Evolutionary conservation across 768 basidiomycete genomes (phyloP).

Genomic region (Calocybe indica): DNA sequence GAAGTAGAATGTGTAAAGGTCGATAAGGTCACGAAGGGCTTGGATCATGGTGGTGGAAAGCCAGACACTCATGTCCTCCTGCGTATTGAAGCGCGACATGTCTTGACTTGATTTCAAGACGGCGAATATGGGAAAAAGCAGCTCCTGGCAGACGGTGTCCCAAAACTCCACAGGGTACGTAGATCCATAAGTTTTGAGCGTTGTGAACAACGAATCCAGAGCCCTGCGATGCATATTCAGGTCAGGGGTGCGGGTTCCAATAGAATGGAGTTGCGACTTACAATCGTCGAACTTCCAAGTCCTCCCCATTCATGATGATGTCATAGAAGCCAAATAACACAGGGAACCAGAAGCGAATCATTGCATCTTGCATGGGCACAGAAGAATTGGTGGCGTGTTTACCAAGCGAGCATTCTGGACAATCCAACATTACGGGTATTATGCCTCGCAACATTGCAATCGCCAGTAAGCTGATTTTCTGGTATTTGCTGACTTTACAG

Average conservation of each 20-base stretch:
- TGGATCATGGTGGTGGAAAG: conserved; percentile 98
- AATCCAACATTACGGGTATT: conserved; percentile 86
- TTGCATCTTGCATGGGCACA: conserved; percentile 63
- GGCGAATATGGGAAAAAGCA: conserved; percentile 97
- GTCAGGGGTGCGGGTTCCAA: background rate
- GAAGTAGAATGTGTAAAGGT: conserved; percentile 94
- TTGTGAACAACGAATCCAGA: conserved; percentile 92
- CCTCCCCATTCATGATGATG: conserved; percentile 99
- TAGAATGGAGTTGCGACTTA: conserved; percentile 35
- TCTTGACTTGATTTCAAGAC: conserved; percentile 92
- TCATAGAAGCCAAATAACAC: conserved; percentile 97
- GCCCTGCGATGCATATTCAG: conserved; percentile 49
- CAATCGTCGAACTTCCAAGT: conserved; percentile 94
- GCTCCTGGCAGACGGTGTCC: conserved; percentile 95
- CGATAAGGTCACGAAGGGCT: conserved; percentile 90
- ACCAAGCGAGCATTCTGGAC: conserved; percentile 55
- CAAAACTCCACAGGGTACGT: conserved; percentile 90
- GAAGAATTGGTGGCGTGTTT: conserved; percentile 19
- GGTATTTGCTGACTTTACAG: conserved; percentile 98
- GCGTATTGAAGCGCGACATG: conserved; percentile 86
- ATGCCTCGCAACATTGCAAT: conserved; percentile 95
- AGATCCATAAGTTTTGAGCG: conserved; percentile 84
- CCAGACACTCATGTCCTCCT: conserved; percentile 99
- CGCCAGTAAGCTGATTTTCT: conserved; percentile 93
- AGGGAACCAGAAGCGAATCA: conserved; percentile 98